A percentile compares a stretch with the other conserved stretches of the same genome.
These are phyloP conservation scores for Candida sanyiensis DNA, from an alignment of 805 yeast genomes.

Conservation along the genomic window DNA sequence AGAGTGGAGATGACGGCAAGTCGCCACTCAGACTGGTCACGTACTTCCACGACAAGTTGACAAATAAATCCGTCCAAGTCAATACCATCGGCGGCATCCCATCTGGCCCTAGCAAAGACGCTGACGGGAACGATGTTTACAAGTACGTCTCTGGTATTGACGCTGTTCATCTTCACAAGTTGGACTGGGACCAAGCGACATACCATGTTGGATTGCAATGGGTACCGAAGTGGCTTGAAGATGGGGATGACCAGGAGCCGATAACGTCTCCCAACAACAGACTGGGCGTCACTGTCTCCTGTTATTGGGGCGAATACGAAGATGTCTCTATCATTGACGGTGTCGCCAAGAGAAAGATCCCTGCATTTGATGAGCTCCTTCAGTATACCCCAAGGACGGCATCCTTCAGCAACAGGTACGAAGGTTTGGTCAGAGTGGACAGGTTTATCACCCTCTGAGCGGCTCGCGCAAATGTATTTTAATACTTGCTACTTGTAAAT, in stretches of 20 bases:
- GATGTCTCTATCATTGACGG: conserved; percentile 36
- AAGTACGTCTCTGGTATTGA: conserved; percentile 61
- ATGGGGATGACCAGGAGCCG: conserved; percentile 28
- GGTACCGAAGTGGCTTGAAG: conserved; percentile 56
- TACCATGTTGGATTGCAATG: conserved; percentile 69
- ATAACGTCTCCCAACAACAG: conserved; percentile 28
- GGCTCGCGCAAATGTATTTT: not conserved
- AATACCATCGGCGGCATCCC: conserved; percentile 10
- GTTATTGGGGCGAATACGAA: conserved; percentile 77
- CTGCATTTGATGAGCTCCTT: conserved; percentile 67
- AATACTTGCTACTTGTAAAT: too few relatives aligned
- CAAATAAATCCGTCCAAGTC: conserved; percentile 6
- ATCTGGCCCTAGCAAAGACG: conserved; percentile 27
- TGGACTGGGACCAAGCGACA: conserved; percentile 46
- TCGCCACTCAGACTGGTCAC: conserved; percentile 65
- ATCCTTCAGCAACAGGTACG: conserved; percentile 56
- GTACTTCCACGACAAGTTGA: conserved; percentile 35
- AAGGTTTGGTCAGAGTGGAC: conserved; percentile 62
- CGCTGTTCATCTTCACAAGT: conserved; percentile 56
- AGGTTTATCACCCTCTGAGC: conserved; percentile 40
- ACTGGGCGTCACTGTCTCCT: conserved; percentile 54
- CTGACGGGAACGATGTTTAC: conserved; percentile 40
- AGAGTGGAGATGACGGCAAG: conserved; percentile 28
- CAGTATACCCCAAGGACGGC: conserved; percentile 62
- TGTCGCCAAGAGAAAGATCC: conserved; percentile 39